Evolutionary conservation across 805 yeast species (phyloP), one percentile per base, ranked within the genome.

Genomic region (Schwanniomyces sp.): DNA sequence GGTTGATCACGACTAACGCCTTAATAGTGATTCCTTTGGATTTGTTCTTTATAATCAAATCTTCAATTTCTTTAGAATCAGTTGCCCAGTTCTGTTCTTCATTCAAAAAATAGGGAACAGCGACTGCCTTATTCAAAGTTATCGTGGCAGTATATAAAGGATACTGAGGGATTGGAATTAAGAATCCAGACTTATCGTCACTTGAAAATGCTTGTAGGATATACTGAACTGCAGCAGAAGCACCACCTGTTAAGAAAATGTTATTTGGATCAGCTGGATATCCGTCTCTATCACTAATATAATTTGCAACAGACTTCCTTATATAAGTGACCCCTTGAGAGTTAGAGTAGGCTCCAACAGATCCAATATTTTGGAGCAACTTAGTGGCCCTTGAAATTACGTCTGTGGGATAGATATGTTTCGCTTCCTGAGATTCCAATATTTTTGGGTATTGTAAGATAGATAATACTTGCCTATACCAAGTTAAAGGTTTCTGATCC

Each of bases 91-190:
- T 79, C 30, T 82, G 74, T 32, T 76, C 68, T 71, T 94, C 99
- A 52, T 90, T 84, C 56, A 94, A 74, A 61, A 80, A 89, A 70
- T 94, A 94, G 14, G 96, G 96, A 41, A 94, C 76, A 9, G 96
- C 87, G 26, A 85, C 80, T 17, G 96, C 82, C 58, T 87, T 82
- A 62, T 87, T 87, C 60, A 95, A 75, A 2, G 97, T 86, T 57
- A 94, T 76, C 3, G 96, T 78, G n/a, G 99, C 99, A 4, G 97
- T 90, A 72, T 94, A 94, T 50, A 94, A 78, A 3, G 99, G 99
- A 64, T 94, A 94, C 72, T 94, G 99, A 11, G 99, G 99, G 56
- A 94, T 92, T 28, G 99, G 99, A 54, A 94, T 91, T 68, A 95
- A 70, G 61, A 74, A 88, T 42, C 96, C 96, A 2, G 94, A 78